phyloP scores from a whole-genome alignment of 2,329 filamentous ascomycete species.

The Monilinia fructicola region DNA sequence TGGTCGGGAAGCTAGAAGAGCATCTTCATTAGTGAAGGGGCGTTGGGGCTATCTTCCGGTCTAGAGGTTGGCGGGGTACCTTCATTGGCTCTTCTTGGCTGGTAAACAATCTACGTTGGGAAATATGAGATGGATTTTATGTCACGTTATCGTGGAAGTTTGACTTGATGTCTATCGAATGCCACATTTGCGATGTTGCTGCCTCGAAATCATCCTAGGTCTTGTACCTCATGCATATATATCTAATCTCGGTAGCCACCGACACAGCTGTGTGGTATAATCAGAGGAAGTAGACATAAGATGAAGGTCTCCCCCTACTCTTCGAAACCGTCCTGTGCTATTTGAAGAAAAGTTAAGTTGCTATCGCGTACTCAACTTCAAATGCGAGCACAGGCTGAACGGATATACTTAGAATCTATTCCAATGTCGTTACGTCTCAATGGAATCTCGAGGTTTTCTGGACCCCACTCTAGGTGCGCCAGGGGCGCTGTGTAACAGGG shows the following conservation, averaged over 20 bases:
- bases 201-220: too few relatives aligned
- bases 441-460: not conserved
- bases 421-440: not conserved
- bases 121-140: too few relatives aligned
- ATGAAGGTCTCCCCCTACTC: not conserved
- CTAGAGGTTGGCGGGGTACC: too few relatives aligned
- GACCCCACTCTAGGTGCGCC: not conserved
- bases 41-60: too few relatives aligned
- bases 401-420: not conserved
- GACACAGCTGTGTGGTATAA: not conserved
- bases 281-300: not conserved
- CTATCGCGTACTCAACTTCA: not conserved
- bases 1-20: too few relatives aligned
- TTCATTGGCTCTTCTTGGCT: too few relatives aligned
- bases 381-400: not conserved
- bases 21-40: too few relatives aligned
- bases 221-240: too few relatives aligned
- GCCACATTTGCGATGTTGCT: too few relatives aligned
- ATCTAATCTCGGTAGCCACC: not conserved
- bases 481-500: not conserved
- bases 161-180: too few relatives aligned
- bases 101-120: too few relatives aligned
- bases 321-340: not conserved
- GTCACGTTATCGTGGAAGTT: too few relatives aligned
- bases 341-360: not conserved